A percentile compares a stretch with the other conserved stretches of the same genome.
Evolutionary conservation across 2,329 filamentous ascomycete genomes (phyloP).

Genomic region (Fusarium irregulare): DNA sequence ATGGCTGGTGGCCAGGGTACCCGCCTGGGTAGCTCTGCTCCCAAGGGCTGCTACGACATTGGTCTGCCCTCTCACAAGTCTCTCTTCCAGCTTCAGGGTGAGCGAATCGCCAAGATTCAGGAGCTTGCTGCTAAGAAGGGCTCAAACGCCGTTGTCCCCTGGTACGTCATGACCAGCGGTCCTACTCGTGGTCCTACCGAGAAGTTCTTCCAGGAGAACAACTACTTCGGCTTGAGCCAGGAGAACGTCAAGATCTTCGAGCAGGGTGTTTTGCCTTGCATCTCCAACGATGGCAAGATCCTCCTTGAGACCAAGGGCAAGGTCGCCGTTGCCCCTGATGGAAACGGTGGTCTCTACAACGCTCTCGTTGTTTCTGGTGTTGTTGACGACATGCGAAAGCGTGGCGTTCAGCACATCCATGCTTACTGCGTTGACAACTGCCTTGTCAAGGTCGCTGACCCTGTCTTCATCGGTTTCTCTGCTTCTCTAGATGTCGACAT

Average conservation of each 20-base stretch:
- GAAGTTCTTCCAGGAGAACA: constrained; percentile 88
- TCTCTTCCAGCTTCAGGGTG: constrained; percentile 96
- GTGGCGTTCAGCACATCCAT: constrained; percentile 94
- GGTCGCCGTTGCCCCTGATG: constrained; percentile 94
- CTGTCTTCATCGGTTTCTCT: constrained; percentile 93
- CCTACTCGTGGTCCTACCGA: constrained; percentile 93
- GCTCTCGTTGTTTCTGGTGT: constrained; percentile 84
- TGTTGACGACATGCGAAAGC: constrained; percentile 86
- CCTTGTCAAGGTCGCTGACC: constrained; percentile 98
- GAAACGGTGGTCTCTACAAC: constrained; percentile 96
- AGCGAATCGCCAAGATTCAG: constrained; percentile 90
- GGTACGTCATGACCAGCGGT: constrained; percentile 99
- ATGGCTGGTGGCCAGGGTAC: constrained; percentile 99
- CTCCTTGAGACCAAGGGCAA: constrained; percentile 89
- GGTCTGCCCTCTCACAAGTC: constrained; percentile 92
- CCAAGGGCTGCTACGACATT: constrained; percentile 98
- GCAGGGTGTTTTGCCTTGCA: constrained; percentile 95
- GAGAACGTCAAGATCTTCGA: constrained; percentile 94
- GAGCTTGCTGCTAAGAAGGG: constrained; percentile 77
- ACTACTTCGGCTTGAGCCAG: constrained; percentile 88
- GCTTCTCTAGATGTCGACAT: constrained; percentile 91
- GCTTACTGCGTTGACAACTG: constrained; percentile 99
- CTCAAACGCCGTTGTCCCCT: constrained; percentile 77
- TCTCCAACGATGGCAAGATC: constrained; percentile 98
- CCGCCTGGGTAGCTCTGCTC: constrained; percentile 90